Evolutionary conservation across 2,329 filamentous ascomycete species (phyloP).

Genomic region (Metarhizium guizhouense): DNA sequence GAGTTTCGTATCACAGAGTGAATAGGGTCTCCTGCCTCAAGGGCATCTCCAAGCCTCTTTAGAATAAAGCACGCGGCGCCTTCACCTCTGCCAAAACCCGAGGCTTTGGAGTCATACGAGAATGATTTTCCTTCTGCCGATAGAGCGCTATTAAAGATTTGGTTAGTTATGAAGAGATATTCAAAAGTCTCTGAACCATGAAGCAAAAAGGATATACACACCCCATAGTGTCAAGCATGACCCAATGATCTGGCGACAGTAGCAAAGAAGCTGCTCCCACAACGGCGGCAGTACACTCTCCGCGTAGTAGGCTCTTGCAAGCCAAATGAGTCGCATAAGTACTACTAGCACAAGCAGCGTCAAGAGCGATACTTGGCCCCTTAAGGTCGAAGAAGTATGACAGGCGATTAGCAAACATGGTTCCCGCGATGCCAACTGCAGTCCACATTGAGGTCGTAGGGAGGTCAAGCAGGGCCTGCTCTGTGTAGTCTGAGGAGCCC

Average conservation of each 20-base stretch:
- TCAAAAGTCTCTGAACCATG: background rate
- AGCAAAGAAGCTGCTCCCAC: conserved; percentile 11
- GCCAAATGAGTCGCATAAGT: conserved; percentile 23
- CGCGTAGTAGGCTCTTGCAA: conserved; percentile 9
- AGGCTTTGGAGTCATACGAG: conserved; percentile 25
- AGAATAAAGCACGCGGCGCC: conserved; percentile 31
- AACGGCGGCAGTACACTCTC: conserved; percentile 7
- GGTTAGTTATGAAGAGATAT: conserved; percentile 5
- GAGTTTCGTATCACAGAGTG: conserved; percentile 11
- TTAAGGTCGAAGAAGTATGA: conserved; percentile 13
- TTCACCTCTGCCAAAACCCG: conserved; percentile 38
- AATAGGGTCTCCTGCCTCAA: conserved; percentile 31
- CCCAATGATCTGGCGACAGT: conserved; percentile 9
- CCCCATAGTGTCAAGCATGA: conserved; percentile 4
- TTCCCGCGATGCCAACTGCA: conserved; percentile 5
- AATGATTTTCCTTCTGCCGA: conserved; percentile 18
- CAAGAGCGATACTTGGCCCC: conserved; percentile 20
- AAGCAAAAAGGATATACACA: background rate
- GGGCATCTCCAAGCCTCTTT: conserved; percentile 33
- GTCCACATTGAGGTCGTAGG: background rate
- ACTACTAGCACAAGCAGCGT: conserved; percentile 29
- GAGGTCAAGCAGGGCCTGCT: background rate
- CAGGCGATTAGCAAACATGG: conserved; percentile 11
- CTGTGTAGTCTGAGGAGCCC: conserved; percentile 2
- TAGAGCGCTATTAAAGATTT: conserved; percentile 15